Conservation (phyloP, 768 basidiomycete genomes). For the Hygrophorus russula region DNA sequence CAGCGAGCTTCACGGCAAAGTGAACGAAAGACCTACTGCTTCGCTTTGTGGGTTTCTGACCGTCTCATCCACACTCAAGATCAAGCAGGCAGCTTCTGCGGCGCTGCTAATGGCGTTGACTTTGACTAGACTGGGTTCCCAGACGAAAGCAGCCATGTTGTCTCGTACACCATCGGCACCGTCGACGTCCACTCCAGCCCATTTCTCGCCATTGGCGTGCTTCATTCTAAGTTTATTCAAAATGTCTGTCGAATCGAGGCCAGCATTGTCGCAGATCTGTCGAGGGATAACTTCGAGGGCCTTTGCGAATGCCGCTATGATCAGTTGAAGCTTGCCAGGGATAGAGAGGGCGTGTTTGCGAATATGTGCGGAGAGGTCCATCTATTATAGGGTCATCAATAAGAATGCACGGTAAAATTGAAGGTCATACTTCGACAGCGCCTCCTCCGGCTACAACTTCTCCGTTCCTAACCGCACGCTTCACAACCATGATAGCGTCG, state of each 20-base stretch:
- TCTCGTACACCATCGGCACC: conserved; percentile 80
- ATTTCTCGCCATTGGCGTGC: conserved; percentile 79
- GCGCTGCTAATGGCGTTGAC: conserved; percentile 93
- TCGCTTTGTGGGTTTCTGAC: conserved; percentile 93
- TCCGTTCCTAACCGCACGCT: conserved; percentile 89
- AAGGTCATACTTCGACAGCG: conserved; percentile 71
- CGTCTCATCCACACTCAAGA: conserved; percentile 95
- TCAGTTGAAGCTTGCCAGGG: conserved; percentile 89
- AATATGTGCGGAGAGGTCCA: conserved; percentile 94
- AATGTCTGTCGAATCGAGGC: conserved; percentile 93
- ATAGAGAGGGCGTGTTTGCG: conserved; percentile 86
- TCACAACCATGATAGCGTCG: conserved; percentile 99
- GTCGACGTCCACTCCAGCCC: conserved; percentile 95
- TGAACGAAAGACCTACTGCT: conserved; percentile 42
- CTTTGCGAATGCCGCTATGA: conserved; percentile 93
- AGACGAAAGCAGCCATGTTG: conserved; percentile 97
- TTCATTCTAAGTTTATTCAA: conserved; percentile 96
- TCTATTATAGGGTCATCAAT: conserved; percentile 34
- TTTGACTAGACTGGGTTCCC: conserved; percentile 96
- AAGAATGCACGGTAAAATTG: not conserved
- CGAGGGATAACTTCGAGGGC: conserved; percentile 96
- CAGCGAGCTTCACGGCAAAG: conserved; percentile 8
- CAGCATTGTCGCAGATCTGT: conserved; percentile 98
- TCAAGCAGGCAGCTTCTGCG: conserved; percentile 90
- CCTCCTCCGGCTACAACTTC: conserved; percentile 97